These are phyloP conservation scores for Fusarium sp. DNA, from an alignment of 2,329 filamentous ascomycete genomes.

Conservation along the genomic window DNA sequence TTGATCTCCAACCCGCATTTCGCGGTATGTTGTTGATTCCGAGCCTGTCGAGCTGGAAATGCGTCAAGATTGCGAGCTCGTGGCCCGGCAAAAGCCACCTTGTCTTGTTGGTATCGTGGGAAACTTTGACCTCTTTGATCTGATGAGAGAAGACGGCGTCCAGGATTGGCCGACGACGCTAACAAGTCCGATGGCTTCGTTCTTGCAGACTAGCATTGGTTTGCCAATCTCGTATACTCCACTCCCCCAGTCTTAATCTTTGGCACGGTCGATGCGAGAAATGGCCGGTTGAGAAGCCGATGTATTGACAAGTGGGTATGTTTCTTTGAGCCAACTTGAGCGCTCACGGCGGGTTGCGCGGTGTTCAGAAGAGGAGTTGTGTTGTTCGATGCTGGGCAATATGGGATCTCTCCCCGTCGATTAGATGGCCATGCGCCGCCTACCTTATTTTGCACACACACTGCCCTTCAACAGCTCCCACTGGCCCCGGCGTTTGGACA, in stretches of 20 bases:
- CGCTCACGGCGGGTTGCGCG: background rate
- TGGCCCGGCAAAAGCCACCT: conserved; percentile 33
- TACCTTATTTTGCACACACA: conserved; percentile 6
- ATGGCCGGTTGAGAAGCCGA: conserved; percentile 17
- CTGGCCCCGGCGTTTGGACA: conserved; percentile 11
- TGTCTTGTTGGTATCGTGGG: conserved; percentile 28
- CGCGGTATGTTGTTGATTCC: conserved; percentile 33
- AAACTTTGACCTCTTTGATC: conserved; percentile 30
- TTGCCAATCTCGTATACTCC: conserved; percentile 39
- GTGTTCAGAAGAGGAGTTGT: background rate
- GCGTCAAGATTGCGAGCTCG: conserved; percentile 28
- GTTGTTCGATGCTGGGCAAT: background rate
- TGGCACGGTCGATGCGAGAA: conserved; percentile 12
- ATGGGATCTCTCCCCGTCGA: background rate
- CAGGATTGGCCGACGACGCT: conserved; percentile 31
- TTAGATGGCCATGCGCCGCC: background rate
- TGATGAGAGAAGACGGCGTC: conserved; percentile 18
- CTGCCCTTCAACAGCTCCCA: conserved; percentile 13
- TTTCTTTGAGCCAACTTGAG: background rate
- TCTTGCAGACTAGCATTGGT: conserved; percentile 35
- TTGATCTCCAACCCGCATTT: conserved; percentile 8
- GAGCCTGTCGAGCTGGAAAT: conserved; percentile 17
- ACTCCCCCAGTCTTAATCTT: conserved; percentile 27
- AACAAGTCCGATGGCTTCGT: conserved; percentile 31
- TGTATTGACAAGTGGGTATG: background rate